Conservation (phyloP, 2,329 filamentous ascomycete species). For the Alternaria arborescens region DNA sequence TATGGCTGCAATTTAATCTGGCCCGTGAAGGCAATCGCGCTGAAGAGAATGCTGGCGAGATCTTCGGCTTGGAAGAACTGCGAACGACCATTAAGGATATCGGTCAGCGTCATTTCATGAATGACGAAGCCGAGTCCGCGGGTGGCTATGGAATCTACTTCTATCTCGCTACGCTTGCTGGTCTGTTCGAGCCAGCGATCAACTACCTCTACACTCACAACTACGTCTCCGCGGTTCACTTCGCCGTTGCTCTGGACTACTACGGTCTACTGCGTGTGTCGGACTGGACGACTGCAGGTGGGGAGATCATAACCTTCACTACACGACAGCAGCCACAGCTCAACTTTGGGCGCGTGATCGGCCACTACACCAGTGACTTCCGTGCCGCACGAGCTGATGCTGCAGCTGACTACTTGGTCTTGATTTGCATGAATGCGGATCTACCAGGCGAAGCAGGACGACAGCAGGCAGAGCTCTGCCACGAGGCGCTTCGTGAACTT, state of each 20-base stretch:
- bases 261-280: constrained; percentile 76
- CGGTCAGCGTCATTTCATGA: constrained; percentile 88
- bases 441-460: constrained; percentile 76
- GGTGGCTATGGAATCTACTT: constrained; percentile 91
- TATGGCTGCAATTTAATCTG: constrained; percentile 71
- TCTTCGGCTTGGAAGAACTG: constrained; percentile 72
- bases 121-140: constrained; percentile 77
- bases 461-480: constrained; percentile 82
- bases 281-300: constrained; percentile 71
- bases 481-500: constrained; percentile 90
- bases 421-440: constrained; percentile 93
- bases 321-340: constrained; percentile 79
- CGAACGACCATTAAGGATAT: constrained; percentile 86
- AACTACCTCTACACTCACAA: constrained; percentile 91
- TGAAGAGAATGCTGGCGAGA: constrained; percentile 69
- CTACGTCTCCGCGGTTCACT: constrained; percentile 93
- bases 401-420: constrained; percentile 89
- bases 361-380: constrained; percentile 96
- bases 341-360: constrained; percentile 92
- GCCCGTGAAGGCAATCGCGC: constrained; percentile 68
- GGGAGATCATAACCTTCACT: constrained; percentile 74
- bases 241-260: constrained; percentile 84
- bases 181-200: constrained; percentile 93
- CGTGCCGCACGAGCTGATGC: constrained; percentile 86
- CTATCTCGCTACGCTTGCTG: constrained; percentile 87